Evolutionary conservation across 768 basidiomycete species (phyloP).

Genomic region (Tricholomella constricta): DNA sequence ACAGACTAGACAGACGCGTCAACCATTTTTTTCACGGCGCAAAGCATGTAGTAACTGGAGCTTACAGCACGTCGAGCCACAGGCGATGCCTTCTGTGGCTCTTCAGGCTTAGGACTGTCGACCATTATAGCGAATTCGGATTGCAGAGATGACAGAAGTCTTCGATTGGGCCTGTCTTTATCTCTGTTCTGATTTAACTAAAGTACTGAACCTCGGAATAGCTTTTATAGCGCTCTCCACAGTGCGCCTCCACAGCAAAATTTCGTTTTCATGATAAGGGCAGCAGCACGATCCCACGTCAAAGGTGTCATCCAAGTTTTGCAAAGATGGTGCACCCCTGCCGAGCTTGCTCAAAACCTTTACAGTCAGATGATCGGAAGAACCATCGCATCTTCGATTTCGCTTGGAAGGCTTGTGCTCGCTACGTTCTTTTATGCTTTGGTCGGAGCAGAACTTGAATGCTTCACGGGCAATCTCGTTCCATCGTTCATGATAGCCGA

Average conservation of each 20-base stretch:
- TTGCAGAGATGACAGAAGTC: too few relatives aligned
- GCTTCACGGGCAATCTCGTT: neutral
- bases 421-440: neutral
- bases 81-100: too few relatives aligned
- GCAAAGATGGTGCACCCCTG: neutral
- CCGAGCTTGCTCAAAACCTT: conserved; percentile 6
- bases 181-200: too few relatives aligned
- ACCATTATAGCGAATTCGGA: too few relatives aligned
- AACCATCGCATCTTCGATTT: neutral
- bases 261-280: neutral
- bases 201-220: conserved; percentile 6
- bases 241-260: neutral
- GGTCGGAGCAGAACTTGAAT: neutral
- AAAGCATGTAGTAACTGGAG: too few relatives aligned
- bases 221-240: neutral
- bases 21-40: too few relatives aligned
- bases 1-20: too few relatives aligned
- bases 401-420: too few relatives aligned
- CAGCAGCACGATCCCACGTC: neutral
- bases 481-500: conserved; percentile 7
- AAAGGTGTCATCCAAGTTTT: conserved; percentile 6
- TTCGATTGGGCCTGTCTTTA: too few relatives aligned
- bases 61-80: too few relatives aligned
- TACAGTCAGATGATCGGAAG: neutral
- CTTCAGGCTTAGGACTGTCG: too few relatives aligned